Conservation (phyloP, 306 rosid species). For the Alnus glutinosa region DNA sequence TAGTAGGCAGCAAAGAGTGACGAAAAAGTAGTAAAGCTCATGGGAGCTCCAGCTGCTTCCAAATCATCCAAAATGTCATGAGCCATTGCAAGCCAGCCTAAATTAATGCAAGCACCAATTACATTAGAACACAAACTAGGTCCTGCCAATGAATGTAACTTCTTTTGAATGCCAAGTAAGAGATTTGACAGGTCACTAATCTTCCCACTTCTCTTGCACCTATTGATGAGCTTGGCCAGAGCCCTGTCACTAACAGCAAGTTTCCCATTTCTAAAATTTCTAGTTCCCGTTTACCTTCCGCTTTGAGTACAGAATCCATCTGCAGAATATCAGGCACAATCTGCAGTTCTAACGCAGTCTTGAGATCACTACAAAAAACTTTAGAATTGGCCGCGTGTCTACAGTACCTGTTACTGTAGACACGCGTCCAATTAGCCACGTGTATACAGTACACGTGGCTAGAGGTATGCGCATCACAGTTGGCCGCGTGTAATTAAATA, state of each 20-base stretch:
- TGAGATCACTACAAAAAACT: too few species aligned
- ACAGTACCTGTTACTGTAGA: too few species aligned
- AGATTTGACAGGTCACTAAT: constrained; percentile 64
- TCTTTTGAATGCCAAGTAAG: constrained; percentile 50
- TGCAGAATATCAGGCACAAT: constrained; percentile 61
- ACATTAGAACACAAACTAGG: constrained; percentile 56
- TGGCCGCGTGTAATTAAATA: too few species aligned
- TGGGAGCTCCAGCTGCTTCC: constrained; percentile 47
- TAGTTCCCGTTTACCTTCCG: constrained; percentile 60
- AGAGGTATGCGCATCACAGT: too few species aligned
- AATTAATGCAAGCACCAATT: constrained; percentile 61
- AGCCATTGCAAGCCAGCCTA: constrained; percentile 88
- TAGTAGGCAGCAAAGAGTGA: constrained; percentile 63
- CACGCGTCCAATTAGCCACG: too few species aligned
- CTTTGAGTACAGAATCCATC: constrained; percentile 66
- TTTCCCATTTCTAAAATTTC: constrained; percentile 54
- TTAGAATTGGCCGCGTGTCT: too few species aligned
- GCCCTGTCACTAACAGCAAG: constrained; percentile 63
- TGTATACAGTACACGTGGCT: too few species aligned
- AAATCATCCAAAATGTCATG: constrained; percentile 87
- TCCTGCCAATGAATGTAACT: constrained; percentile 46
- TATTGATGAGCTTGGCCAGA: constrained; percentile 58
- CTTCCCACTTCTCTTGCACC: constrained; percentile 49
- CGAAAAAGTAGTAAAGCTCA: constrained; percentile 37
- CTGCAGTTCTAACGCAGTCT: constrained; percentile 54